These are phyloP conservation scores for Suillus fuscotomentosus DNA, from an alignment of 768 basidiomycete genomes.

Conservation along the genomic window DNA sequence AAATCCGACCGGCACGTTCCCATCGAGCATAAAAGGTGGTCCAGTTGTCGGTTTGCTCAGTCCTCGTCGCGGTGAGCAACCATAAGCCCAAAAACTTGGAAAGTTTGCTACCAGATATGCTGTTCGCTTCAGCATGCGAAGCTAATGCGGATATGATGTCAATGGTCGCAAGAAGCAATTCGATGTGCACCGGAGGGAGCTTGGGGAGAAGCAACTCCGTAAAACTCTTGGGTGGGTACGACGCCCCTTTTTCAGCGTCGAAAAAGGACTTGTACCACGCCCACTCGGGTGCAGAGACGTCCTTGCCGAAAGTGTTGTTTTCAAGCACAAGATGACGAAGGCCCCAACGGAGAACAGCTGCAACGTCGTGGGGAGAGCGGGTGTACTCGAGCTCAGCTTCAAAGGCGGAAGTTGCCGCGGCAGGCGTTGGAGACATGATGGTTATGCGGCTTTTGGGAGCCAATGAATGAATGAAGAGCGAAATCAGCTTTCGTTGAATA, in stretches of 20 bases:
- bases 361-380: conserved; percentile 72
- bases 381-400: conserved; percentile 64
- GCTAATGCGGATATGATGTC: conserved; percentile 69
- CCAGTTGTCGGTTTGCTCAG: conserved; percentile 58
- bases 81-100: conserved; percentile 73
- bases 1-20: conserved; percentile 68
- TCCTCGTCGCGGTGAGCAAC: conserved; percentile 54
- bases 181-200: conserved; percentile 55
- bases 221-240: conserved; percentile 65
- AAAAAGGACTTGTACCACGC: conserved; percentile 70
- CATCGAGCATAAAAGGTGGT: conserved; percentile 66
- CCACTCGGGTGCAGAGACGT: conserved; percentile 43
- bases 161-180: conserved; percentile 56
- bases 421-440: conserved; percentile 51
- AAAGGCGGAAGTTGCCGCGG: conserved; percentile 50
- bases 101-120: conserved; percentile 76
- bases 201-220: conserved; percentile 59
- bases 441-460: conserved; percentile 42
- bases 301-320: conserved; percentile 56
- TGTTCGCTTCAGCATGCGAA: conserved; percentile 67
- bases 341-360: conserved; percentile 80
- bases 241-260: conserved; percentile 52
- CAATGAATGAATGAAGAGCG: conserved; percentile 66
- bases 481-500: conserved; percentile 67
- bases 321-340: conserved; percentile 71